Percentiles rank a stretch among this genome's conserved stretches.
These are phyloP conservation scores for Penicillium daleae DNA, from an alignment of 495 filamentous ascomycete genomes.

Conservation along the genomic window DNA sequence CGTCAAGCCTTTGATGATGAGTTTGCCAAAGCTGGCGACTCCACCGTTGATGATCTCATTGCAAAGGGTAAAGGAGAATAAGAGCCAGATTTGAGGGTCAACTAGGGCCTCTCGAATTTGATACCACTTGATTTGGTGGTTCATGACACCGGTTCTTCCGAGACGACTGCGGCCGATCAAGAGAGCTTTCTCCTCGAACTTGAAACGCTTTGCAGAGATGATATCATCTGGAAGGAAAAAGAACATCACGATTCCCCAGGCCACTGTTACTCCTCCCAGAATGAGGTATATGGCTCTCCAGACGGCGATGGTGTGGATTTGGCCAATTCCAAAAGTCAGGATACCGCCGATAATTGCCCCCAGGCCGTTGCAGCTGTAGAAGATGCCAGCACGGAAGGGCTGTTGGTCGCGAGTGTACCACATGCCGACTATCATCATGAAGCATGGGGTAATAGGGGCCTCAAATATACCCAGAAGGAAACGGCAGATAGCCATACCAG, in stretches of 20 bases:
- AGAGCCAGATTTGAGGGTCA: conserved; percentile 44
- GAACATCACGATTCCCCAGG: conserved; percentile 43
- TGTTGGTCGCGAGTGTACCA: conserved; percentile 38
- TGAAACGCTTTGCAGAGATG: conserved; percentile 43
- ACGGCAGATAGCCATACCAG: conserved; percentile 43
- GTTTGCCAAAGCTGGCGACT: conserved; percentile 42
- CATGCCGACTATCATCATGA: conserved; percentile 43
- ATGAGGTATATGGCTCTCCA: conserved; percentile 49
- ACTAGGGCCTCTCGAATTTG: conserved; percentile 51
- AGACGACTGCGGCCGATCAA: conserved; percentile 41
- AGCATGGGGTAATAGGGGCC: conserved; percentile 47
- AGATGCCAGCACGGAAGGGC: conserved; percentile 42
- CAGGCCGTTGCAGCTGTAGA: conserved; percentile 51
- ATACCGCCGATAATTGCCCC: conserved; percentile 52
- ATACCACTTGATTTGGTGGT: conserved; percentile 47
- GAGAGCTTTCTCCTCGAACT: conserved; percentile 43
- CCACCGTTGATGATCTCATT: conserved; percentile 46
- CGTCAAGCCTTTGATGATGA: conserved; percentile 44
- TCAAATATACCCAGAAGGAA: conserved; percentile 47
- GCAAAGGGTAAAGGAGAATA: conserved; percentile 41
- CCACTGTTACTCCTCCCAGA: conserved; percentile 39
- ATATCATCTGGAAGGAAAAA: conserved; percentile 45
- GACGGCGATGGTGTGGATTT: conserved; percentile 46
- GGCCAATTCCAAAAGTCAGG: conserved; percentile 55
- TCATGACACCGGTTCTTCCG: conserved; percentile 46